Conservation (phyloP, 106 monocot genomes). For the Alisma plantagoaquatica region DNA sequence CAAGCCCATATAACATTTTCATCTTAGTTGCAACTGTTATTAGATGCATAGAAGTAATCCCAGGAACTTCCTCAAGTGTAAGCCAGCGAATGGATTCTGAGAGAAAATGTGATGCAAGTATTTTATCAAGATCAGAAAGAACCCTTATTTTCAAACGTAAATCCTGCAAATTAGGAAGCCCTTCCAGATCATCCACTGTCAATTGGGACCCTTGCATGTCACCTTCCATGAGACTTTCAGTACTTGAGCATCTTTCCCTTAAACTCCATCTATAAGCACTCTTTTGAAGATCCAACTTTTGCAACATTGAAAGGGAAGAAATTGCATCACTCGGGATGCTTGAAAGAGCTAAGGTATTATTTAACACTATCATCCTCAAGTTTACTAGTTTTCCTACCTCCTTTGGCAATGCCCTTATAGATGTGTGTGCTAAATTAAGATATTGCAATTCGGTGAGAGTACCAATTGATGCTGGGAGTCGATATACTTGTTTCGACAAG, state of each 20-base stretch:
- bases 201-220: neutral
- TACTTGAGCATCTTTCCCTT: neutral
- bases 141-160: neutral
- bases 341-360: neutral
- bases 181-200: neutral
- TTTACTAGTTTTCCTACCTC: slow-evolving; percentile 3
- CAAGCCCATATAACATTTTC: neutral
- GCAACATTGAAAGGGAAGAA: neutral
- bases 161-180: neutral
- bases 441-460: neutral
- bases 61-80: too few species aligned
- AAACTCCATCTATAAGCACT: neutral
- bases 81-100: neutral
- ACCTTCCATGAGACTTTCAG: too few species aligned
- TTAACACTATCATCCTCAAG: slow-evolving; percentile 2
- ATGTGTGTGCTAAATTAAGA: slow-evolving; percentile 5
- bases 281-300: neutral
- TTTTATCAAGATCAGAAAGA: neutral
- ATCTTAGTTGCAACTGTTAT: neutral
- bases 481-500: slow-evolving; percentile 8
- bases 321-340: slow-evolving; percentile 1
- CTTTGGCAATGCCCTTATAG: slow-evolving; percentile 5
- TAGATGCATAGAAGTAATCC: neutral
- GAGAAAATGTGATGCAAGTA: neutral
- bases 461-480: slow-evolving; percentile 1